Base-by-base conservation (phyloP, 2,329 filamentous ascomycete genomes). In the Fusarium sp. region DNA sequence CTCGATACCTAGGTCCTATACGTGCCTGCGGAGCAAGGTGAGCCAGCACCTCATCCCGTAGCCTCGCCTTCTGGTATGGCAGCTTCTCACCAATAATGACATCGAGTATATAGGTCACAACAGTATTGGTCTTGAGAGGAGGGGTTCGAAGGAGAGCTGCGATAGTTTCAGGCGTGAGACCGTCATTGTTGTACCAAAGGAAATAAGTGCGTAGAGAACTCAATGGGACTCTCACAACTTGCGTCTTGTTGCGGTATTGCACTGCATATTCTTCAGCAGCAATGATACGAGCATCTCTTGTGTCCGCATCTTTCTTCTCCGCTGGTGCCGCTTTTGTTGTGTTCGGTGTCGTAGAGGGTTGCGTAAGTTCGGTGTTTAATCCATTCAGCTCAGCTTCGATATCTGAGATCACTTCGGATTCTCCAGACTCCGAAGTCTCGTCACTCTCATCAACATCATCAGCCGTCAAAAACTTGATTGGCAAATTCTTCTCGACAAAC, bases 401-500 rank as follows among this genome's bases (percentile, higher is more conserved):
- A 36, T 67, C 41, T 53, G 28, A 9, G 18, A 65, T 44, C 30
- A 30, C 23, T n/a, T 60, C 61, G 18, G 41, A 53, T 34, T 60
- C 61, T 10, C 20, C 67, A n/a, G 79, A 77, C 12, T 77, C 77
- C 34, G 68, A 71, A 49, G 59, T 72, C 64, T 8, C 72, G 60
- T 13, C 84, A 44, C 85, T 80, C 1, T 68, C 61, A 12, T 62
- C 70, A 31, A 60, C 56, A 18, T 67, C 61, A 18, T 46, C 46
- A 40, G 61, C 65, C 18, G 57, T 59, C 7, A 84, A 83, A 16
- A 89, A 75, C 16, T 84, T 80, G 55, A 94, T 91, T 0, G 90
- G 89, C 26, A 86, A 73, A 42, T 89, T 84, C 6, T 89, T 81
- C 74, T 97, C 94, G 5, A 87, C 89, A 71, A 88, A 85, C 16